phyloP scores from a whole-genome alignment of 805 yeast genomes.

The Ogataea salicorniae region DNA sequence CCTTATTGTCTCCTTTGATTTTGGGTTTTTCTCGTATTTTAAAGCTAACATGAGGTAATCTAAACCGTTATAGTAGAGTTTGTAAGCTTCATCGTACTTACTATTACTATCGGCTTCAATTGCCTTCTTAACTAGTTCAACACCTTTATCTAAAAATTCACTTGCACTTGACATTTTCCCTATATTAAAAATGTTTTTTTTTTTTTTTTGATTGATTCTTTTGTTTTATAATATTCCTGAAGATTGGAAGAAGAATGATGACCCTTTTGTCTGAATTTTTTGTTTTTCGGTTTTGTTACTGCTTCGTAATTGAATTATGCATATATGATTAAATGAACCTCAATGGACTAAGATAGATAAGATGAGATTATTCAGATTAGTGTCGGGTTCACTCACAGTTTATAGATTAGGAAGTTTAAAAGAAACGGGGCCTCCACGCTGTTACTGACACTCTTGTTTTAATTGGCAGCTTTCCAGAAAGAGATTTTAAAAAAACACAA shows the following conservation, averaged over 20 bases:
- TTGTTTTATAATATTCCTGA: neutral
- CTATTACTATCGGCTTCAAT: conserved; percentile 91
- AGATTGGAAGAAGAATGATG: neutral
- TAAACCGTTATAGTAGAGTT: conserved; percentile 84
- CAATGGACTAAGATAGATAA: too few species aligned
- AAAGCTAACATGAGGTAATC: conserved; percentile 95
- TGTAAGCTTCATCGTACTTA: conserved; percentile 89
- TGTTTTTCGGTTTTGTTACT: too few species aligned
- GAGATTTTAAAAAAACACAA: too few species aligned
- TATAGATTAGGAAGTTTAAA: too few species aligned
- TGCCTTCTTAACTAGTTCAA: conserved; percentile 89
- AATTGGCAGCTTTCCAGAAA: too few species aligned
- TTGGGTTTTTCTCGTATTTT: conserved; percentile 88
- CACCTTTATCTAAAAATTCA: conserved; percentile 86
- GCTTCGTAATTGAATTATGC: too few species aligned
- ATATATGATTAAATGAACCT: too few species aligned
- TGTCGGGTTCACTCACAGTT: too few species aligned
- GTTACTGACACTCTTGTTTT: too few species aligned
- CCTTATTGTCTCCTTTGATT: conserved; percentile 82
- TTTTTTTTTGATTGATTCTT: neutral
- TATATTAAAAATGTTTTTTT: neutral
- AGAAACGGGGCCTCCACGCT: too few species aligned
- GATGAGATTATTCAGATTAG: too few species aligned
- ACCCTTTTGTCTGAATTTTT: too few species aligned
- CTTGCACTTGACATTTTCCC: conserved; percentile 34